Evolutionary conservation across 2,329 filamentous ascomycete genomes (phyloP), one percentile per base, ranked within the genome.

Genomic region (Calonectria pteridis): DNA sequence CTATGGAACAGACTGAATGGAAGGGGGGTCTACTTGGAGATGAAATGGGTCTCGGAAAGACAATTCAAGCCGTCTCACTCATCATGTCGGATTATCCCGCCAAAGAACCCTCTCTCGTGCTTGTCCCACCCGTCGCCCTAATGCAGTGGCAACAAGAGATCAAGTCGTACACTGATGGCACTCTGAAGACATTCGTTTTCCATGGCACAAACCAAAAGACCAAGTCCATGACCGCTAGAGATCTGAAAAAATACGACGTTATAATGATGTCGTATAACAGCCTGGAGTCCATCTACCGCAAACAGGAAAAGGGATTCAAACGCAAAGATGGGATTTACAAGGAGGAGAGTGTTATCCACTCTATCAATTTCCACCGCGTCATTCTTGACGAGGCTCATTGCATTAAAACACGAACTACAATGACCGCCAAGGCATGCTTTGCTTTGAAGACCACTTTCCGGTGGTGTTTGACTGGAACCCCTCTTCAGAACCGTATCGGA

Each of bases 41-140:
- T 79, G 97, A 99, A 85, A 99, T 99, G 97, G 97, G 97, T 9
- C 94, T 99, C 86, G 97, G 97, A 64, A 99, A 99, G 87, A 99
- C 97, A 0, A 98, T 99, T 65, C 97, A 99, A 84, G 96, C 97
- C 3, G 97, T 99, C 23, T 98, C 96, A 4, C 90, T 99, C 55
- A 95, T 99, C 84, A 98, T 98, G 97, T 98, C 96, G 0, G 96
- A 98, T 83, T 98, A 94, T 80, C 96, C 96, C 4, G 94, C 93
- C 28, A 94, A 93, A 78, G 87, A 93, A 69, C 96, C 97, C 1
- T 94, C 95, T 0, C 88, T 98, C 5, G 96, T 98, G 1, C 89
- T 98, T 40, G 95, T 98, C 0, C 96, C 96, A 0, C 96, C 96
- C 0, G 96, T 98, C 50, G 96, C 96, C 50, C 86, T 98, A 64